phyloP scores from a whole-genome alignment of 164 flowering plant species.

The Hamamelis virginiana region DNA sequence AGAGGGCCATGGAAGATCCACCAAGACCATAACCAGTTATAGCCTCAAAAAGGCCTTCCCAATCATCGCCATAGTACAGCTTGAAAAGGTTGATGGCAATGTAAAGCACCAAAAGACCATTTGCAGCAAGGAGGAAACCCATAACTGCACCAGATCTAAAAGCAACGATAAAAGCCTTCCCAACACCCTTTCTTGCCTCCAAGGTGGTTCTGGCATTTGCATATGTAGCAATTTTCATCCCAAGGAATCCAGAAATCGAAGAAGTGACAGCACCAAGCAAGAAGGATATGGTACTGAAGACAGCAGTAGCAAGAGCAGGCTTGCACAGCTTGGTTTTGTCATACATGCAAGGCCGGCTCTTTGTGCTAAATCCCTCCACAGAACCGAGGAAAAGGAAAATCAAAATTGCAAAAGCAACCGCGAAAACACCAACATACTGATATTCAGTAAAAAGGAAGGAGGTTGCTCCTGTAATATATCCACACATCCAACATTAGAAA shows the following conservation, averaged over 20 bases:
- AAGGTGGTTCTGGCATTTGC: conserved; percentile 19
- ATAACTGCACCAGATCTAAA: conserved; percentile 17
- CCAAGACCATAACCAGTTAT: conserved; percentile 17
- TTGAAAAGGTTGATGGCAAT: conserved; percentile 9
- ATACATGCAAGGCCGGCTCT: conserved; percentile 17
- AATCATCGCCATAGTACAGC: conserved; percentile 11
- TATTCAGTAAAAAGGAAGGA: conserved; percentile 15
- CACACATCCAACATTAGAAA: too few relatives aligned
- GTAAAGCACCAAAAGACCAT: conserved; percentile 12
- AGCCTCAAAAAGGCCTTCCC: conserved; percentile 16
- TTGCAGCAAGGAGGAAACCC: conserved; percentile 13
- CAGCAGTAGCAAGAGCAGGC: conserved; percentile 19
- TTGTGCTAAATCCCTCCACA: conserved; percentile 19
- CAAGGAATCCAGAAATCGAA: conserved; percentile 17
- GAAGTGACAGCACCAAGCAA: conserved; percentile 22
- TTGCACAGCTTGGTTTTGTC: conserved; percentile 15
- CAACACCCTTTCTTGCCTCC: conserved; percentile 14
- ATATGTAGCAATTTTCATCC: conserved; percentile 22
- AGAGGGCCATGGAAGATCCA: conserved; percentile 14
- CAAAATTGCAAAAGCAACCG: conserved; percentile 22
- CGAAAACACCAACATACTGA: conserved; percentile 17
- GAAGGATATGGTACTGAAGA: conserved; percentile 17
- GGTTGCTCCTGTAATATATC: conserved; percentile 11
- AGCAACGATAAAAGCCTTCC: conserved; percentile 15
- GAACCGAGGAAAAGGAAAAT: conserved; percentile 19